Evolutionary conservation across 768 basidiomycete species (phyloP).

Genomic region (Tricholoma matsutake): DNA sequence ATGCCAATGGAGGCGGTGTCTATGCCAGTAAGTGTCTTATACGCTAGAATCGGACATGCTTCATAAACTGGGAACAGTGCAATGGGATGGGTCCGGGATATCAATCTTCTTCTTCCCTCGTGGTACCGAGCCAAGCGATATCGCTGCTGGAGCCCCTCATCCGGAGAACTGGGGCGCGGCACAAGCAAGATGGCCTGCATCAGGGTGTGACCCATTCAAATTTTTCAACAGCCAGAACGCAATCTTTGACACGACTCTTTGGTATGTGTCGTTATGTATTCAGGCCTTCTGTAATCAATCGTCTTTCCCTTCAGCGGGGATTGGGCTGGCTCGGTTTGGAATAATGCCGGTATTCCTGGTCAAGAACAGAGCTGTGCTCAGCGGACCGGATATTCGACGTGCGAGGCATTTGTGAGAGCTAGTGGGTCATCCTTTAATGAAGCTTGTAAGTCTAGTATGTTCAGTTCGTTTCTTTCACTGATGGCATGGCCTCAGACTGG

Average conservation of each 20-base stretch:
- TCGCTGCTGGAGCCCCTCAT: constrained; percentile 66
- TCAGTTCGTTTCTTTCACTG: constrained; percentile 1
- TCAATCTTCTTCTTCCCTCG: constrained; percentile 82
- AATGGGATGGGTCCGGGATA: constrained; percentile 76
- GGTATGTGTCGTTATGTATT: constrained; percentile 40
- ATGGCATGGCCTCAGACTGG: constrained; percentile 55
- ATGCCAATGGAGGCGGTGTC: constrained; percentile 80
- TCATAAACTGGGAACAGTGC: constrained; percentile 39
- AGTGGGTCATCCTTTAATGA: constrained; percentile 68
- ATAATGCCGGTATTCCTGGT: constrained; percentile 66
- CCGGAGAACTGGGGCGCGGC: constrained; percentile 78
- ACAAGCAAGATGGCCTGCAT: constrained; percentile 76
- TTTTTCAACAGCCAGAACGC: constrained; percentile 76
- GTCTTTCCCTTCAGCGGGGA: constrained; percentile 56
- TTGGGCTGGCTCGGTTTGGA: constrained; percentile 88
- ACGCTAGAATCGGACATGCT: constrained; percentile 8
- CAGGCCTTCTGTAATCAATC: not conserved
- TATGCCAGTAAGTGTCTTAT: constrained; percentile 70
- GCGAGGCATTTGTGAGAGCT: constrained; percentile 71
- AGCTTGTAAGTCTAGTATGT: constrained; percentile 61
- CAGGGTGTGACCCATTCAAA: constrained; percentile 68
- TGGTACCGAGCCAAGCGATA: constrained; percentile 70
- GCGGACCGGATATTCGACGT: constrained; percentile 79
- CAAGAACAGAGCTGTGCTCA: constrained; percentile 85
- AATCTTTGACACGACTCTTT: constrained; percentile 86